Conservation (phyloP, 306 rosid species). For the Malus asiatica region DNA sequence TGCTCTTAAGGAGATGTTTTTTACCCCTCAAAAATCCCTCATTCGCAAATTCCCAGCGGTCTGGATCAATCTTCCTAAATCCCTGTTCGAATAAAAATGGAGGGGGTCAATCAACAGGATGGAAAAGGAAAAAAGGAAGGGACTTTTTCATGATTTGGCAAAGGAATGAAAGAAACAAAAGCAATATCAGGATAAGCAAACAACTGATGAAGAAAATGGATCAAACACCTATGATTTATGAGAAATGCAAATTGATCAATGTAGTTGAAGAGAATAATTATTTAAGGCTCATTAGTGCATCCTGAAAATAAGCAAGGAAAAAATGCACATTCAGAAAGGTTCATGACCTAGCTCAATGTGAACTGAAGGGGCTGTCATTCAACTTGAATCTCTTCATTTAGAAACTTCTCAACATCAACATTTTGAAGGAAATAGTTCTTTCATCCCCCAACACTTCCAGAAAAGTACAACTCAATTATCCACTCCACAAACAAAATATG, state of each 20-base stretch:
- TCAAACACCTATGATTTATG: no score
- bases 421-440: neutral
- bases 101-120: constrained; percentile 2
- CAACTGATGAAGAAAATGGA: neutral
- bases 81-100: constrained; percentile 45
- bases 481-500: neutral
- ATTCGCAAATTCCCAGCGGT: constrained; percentile 98
- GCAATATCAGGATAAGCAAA: neutral
- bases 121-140: neutral
- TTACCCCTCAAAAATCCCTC: constrained; percentile 94
- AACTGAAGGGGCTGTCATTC: neutral
- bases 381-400: neutral
- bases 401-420: neutral
- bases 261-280: neutral
- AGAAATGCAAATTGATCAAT: neutral
- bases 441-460: neutral
- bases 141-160: neutral
- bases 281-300: neutral
- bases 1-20: constrained; percentile 81
- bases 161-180: neutral
- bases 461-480: neutral
- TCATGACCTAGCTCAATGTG: neutral
- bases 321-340: neutral
- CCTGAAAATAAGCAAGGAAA: neutral
- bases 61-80: constrained; percentile 97